Percentiles rank a stretch among this genome's conserved stretches.
Evolutionary conservation across 2,329 filamentous ascomycete genomes (phyloP).

Genomic region (Paraconiothyrium brasiliense): DNA sequence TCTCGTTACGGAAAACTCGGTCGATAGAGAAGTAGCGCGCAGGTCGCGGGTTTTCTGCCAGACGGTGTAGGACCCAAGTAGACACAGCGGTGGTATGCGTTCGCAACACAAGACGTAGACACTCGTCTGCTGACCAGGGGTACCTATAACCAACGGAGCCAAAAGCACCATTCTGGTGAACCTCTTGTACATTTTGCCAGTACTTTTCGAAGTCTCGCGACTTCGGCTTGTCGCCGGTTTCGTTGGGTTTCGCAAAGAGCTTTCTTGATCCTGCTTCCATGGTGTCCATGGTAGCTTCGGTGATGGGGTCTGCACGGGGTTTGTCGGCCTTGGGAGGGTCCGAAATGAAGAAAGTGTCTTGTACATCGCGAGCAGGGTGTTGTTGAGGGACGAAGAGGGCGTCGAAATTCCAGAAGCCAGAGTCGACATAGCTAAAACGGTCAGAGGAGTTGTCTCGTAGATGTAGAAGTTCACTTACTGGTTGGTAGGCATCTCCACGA

Average conservation of each 20-base stretch:
- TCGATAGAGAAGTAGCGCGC: constrained; percentile 99
- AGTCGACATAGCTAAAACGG: constrained; percentile 78
- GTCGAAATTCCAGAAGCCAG: constrained; percentile 99
- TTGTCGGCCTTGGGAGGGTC: constrained; percentile 81
- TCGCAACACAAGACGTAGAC: constrained; percentile 84
- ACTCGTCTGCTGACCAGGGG: constrained; percentile 89
- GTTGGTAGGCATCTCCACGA: constrained; percentile 96
- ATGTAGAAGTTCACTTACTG: constrained; percentile 56
- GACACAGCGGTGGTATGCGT: constrained; percentile 96
- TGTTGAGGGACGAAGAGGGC: constrained; percentile 96
- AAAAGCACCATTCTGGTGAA: constrained; percentile 91
- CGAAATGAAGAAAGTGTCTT: constrained; percentile 98
- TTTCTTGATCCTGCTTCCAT: constrained; percentile 59
- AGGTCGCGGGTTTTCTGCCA: constrained; percentile 82
- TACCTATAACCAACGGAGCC: constrained; percentile 97
- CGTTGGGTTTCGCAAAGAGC: constrained; percentile 65
- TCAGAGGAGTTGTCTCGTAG: constrained; percentile 18
- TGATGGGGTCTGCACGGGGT: constrained; percentile 65
- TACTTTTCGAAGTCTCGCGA: constrained; percentile 80
- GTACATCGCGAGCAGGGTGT: constrained; percentile 94
- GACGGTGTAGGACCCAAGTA: constrained; percentile 87
- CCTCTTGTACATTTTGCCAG: constrained; percentile 85
- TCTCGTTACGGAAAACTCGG: constrained; percentile 97
- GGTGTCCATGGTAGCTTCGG: constrained; percentile 57
- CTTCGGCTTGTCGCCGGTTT: constrained; percentile 60